These are phyloP conservation scores for Clarireedia homoeocarpa DNA, from an alignment of 2,329 filamentous ascomycete genomes.

Conservation along the genomic window DNA sequence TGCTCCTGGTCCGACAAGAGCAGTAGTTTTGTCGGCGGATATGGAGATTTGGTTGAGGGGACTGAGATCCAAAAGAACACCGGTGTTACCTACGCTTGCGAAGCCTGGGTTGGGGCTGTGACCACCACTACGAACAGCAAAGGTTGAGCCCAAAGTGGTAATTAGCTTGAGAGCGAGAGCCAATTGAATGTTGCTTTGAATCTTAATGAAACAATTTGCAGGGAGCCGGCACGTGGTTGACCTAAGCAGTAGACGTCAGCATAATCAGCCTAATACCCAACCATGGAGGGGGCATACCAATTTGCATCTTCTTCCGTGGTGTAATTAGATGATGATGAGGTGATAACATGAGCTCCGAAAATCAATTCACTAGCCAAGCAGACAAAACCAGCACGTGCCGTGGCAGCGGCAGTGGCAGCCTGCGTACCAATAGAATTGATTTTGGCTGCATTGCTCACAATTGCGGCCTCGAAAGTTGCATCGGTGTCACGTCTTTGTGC, in stretches of 20 bases:
- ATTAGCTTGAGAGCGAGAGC: constrained; percentile 9
- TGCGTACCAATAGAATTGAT: neutral
- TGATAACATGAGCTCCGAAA: neutral
- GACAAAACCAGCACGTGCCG: neutral
- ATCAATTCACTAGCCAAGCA: neutral
- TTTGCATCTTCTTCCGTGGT: neutral
- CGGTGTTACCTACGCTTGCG: constrained; percentile 37
- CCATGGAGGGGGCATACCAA: neutral
- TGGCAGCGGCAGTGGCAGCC: neutral
- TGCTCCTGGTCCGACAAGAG: constrained; percentile 30
- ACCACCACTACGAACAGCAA: constrained; percentile 40
- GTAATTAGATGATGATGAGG: neutral
- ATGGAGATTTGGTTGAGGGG: constrained; percentile 17
- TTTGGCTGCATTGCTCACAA: too few species aligned
- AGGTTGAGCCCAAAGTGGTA: constrained; percentile 24
- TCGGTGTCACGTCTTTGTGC: too few species aligned
- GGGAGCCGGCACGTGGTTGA: constrained; percentile 8
- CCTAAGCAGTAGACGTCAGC: neutral
- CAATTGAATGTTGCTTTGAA: constrained; percentile 6
- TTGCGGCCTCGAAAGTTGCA: too few species aligned
- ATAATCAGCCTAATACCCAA: neutral
- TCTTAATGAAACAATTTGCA: constrained; percentile 10
- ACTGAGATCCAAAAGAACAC: constrained; percentile 40
- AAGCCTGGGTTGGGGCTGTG: constrained; percentile 33
- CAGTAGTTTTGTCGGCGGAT: constrained; percentile 23